Evolutionary conservation across 1,139 yeast species (phyloP), one percentile per base, ranked within the genome.

Genomic region (Candida gigantensis): DNA sequence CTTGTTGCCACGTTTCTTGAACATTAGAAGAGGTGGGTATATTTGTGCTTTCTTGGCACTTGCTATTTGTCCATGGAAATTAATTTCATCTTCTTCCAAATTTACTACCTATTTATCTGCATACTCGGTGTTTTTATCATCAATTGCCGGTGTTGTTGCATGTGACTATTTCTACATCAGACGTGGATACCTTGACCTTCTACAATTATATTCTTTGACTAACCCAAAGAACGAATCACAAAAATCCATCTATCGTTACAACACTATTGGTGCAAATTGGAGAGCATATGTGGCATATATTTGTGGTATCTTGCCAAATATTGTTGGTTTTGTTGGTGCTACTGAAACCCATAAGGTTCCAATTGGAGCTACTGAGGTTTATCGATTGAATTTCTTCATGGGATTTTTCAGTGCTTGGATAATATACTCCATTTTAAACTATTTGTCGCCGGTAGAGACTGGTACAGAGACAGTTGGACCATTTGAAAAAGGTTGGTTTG

Each of bases 311-410:
- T 67, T 82, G 35, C 94, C 95, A 35, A 88, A 87, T 55, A 81
- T 88, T 50, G 88, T 84, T 25, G 96, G 96, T 3, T 88, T 88
- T 51, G 94, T 85, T 18, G 95, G 95, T 43, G 89, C 83, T 5
- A 79, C 81, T 12, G 87, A 82, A 17, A 74, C 66, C 37, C 70
- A 65, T 44, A 52, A 52, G 8, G 90, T 88, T n/a, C 94, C 95
- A 7, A 68, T 73, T 39, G 95, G 94, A 19, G 96, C 96, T 3
- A 74, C 79, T 30, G 67, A 78, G 42, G 74, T 88, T 28, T 88
- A 85, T 66, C 67, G 81, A 43, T 61, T 88, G 48, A 83, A 81
- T 58, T 88, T 82, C 64, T 79, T 86, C 52, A 73, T 81, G 44
- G 96, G 96, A 1, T 85, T 83, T 60, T 54, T 76, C 32, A 59